Evolutionary conservation across 495 filamentous ascomycete species (phyloP).

Genomic region (Thermothielavioides terrestris): DNA sequence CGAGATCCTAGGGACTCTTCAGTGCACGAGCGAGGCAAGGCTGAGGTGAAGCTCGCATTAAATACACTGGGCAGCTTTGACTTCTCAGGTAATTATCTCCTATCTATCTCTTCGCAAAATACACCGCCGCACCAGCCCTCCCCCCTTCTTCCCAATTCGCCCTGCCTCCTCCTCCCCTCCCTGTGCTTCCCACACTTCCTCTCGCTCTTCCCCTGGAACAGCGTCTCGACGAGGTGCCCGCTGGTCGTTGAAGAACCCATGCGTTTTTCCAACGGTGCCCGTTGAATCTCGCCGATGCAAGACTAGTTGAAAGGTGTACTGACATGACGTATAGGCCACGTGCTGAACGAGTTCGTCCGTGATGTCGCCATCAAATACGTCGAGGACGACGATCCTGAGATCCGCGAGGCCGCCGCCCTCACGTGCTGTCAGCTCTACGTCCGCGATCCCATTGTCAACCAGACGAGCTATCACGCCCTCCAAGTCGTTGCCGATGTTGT

Average conservation of each 20-base stretch:
- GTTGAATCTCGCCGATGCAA: too few species aligned
- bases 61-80: conserved; percentile 95
- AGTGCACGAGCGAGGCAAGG: conserved; percentile 63
- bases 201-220: neutral
- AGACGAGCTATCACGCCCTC: conserved; percentile 91
- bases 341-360: conserved; percentile 95
- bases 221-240: too few species aligned
- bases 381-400: conserved; percentile 87
- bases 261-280: too few species aligned
- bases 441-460: conserved; percentile 91
- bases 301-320: too few species aligned
- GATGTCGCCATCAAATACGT: conserved; percentile 98
- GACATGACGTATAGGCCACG: conserved; percentile 52
- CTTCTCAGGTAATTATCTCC: conserved; percentile 61
- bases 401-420: conserved; percentile 86
- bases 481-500: conserved; percentile 97
- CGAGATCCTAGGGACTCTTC: conserved; percentile 77
- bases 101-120: too few species aligned
- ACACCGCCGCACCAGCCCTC: too few species aligned
- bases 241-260: too few species aligned
- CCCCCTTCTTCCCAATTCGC: too few species aligned
- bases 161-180: too few species aligned
- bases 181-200: neutral
- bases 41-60: conserved; percentile 84
- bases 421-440: conserved; percentile 98